A percentile compares a stretch with the other conserved stretches of the same genome.
phyloP scores from a whole-genome alignment of 176 grass and related monocot species.

The Microstegium vimineum region DNA sequence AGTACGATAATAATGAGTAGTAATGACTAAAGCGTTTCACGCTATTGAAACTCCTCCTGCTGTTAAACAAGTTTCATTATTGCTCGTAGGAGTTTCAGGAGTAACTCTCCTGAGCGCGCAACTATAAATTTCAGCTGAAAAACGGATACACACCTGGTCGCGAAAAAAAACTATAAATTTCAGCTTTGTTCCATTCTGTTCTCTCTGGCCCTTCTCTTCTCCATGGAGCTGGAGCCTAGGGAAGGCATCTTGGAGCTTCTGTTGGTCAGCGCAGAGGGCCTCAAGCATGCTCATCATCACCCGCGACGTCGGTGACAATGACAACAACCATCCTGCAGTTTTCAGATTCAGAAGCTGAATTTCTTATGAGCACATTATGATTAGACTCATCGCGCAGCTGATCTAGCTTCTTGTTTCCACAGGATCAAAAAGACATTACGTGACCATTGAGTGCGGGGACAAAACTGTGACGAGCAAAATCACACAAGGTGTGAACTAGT shows the following conservation, averaged over 20 bases:
- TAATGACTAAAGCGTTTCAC: too few species aligned
- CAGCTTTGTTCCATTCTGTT: too few species aligned
- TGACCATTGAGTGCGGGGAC: conserved; percentile 53
- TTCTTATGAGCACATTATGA: neutral
- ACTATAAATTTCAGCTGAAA: neutral
- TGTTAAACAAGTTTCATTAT: neutral
- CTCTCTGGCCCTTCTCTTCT: neutral
- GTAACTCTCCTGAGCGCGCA: neutral
- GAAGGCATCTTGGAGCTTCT: conserved; percentile 56
- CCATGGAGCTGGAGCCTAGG: conserved; percentile 42
- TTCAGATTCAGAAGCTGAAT: neutral
- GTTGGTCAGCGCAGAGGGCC: conserved; percentile 58
- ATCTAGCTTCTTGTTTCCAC: conserved; percentile 7
- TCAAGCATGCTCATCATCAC: conserved; percentile 50
- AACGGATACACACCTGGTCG: too few species aligned
- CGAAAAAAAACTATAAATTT: too few species aligned
- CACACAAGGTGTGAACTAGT: conserved; percentile 36
- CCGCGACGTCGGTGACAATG: conserved; percentile 29
- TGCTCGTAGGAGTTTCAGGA: neutral
- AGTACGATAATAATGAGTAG: too few species aligned
- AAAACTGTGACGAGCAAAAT: conserved; percentile 50
- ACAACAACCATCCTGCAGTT: neutral
- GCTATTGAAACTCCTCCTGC: neutral
- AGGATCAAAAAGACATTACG: conserved; percentile 74
- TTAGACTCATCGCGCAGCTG: neutral